Evolutionary conservation across 2,329 filamentous ascomycete genomes (phyloP).

Genomic region (Diplodia scrobiculata): DNA sequence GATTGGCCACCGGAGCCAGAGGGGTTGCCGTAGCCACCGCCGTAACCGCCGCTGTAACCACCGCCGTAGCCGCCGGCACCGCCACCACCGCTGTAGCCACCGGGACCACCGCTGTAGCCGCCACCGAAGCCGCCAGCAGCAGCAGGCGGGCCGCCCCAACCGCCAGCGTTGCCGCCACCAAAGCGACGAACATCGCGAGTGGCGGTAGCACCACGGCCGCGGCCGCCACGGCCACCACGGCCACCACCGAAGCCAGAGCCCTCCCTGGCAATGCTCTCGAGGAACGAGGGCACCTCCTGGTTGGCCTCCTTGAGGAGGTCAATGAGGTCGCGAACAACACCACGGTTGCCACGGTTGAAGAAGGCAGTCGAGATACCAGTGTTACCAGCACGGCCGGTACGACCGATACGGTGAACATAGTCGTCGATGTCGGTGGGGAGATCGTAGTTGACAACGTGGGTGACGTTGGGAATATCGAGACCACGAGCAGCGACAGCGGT

Average conservation of each 20-base stretch:
- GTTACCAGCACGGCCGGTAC: slow-evolving; percentile 99
- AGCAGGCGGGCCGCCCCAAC: slow-evolving; percentile 50
- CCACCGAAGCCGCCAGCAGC: slow-evolving; percentile 47
- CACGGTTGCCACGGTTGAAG: slow-evolving; percentile 99
- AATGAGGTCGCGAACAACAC: slow-evolving; percentile 92
- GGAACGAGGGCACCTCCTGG: slow-evolving; percentile 90
- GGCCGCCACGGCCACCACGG: slow-evolving; percentile 60
- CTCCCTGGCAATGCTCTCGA: slow-evolving; percentile 97
- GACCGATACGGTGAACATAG: slow-evolving; percentile 98
- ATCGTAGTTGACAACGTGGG: slow-evolving; percentile 98
- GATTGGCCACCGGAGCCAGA: slow-evolving; percentile 64
- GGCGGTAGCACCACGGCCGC: slow-evolving; percentile 68
- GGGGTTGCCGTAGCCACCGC: slow-evolving; percentile 66
- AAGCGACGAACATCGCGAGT: slow-evolving; percentile 82
- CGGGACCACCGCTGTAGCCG: slow-evolving; percentile 47
- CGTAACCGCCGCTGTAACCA: slow-evolving; percentile 47
- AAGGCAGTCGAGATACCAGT: slow-evolving; percentile 97
- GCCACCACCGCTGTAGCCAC: slow-evolving; percentile 45
- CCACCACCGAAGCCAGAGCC: slow-evolving; percentile 79
- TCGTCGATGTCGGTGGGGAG: slow-evolving; percentile 98
- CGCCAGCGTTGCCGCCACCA: slow-evolving; percentile 60
- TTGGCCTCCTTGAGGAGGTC: slow-evolving; percentile 99
- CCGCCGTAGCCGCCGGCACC: slow-evolving; percentile 49
- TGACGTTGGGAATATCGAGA: slow-evolving; percentile 93
- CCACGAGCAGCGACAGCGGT: slow-evolving; percentile 87